phyloP scores from a whole-genome alignment of 1,284 basidiomycete species.

The Sanghuangporus weigelae region DNA sequence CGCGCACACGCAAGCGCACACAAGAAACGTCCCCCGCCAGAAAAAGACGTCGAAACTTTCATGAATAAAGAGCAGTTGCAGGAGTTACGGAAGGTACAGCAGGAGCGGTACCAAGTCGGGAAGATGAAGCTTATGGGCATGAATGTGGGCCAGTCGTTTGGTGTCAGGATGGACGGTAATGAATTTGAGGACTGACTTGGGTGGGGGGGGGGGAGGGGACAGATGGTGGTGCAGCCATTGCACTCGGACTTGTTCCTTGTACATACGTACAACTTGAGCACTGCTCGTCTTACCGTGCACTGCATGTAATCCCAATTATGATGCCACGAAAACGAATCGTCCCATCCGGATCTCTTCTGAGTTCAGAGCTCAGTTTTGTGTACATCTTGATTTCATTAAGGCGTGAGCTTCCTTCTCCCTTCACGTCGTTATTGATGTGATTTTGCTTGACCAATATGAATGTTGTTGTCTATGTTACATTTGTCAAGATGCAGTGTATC shows the following conservation, averaged over 20 bases:
- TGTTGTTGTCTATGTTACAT: not conserved
- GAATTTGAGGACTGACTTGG: slow-evolving; percentile 42
- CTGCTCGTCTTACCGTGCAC: too few species aligned
- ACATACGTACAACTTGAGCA: too few species aligned
- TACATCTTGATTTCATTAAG: too few species aligned
- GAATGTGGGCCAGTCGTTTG: slow-evolving; percentile 76
- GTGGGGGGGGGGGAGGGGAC: too few species aligned
- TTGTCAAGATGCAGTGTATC: not conserved
- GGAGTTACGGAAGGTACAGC: slow-evolving; percentile 75
- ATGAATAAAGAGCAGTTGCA: slow-evolving; percentile 72
- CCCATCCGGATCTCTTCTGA: too few species aligned
- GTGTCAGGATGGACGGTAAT: slow-evolving; percentile 72
- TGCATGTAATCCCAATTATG: too few species aligned
- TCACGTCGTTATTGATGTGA: too few species aligned
- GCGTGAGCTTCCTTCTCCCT: too few species aligned
- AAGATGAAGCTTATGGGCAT: slow-evolving; percentile 81
- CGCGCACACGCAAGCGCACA: slow-evolving; percentile 62
- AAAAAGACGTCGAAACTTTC: slow-evolving; percentile 49
- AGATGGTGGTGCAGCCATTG: too few species aligned
- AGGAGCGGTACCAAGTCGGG: slow-evolving; percentile 70
- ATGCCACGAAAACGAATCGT: too few species aligned
- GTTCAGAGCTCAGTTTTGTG: too few species aligned
- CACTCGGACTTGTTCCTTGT: not conserved
- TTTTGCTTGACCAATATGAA: not conserved
- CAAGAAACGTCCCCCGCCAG: slow-evolving; percentile 49